Evolutionary conservation across 2,329 filamentous ascomycete genomes (phyloP), one percentile per base, ranked within the genome.

Genomic region (Exophiala dermatitidis): DNA sequence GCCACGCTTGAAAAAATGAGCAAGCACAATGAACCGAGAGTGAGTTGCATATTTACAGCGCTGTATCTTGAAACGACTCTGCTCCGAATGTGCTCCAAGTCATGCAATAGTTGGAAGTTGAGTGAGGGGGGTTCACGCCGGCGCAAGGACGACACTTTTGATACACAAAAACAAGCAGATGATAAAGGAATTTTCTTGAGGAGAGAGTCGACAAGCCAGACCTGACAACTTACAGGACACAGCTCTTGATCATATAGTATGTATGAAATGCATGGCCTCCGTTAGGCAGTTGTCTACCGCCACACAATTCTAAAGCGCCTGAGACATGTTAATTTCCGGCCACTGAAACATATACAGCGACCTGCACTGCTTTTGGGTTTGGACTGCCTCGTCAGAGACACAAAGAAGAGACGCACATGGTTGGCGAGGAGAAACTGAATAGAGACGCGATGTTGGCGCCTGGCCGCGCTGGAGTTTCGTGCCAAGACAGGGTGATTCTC

Each of bases 321-420:
- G 45, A 57, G 52, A 57, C 51, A 57, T 42, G 55, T 57, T 40
- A 48, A 48, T 46, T 46, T 54, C 36, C 38, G 37, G 40, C 38
- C 46, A 30, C 41, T 52, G 51, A 51, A 54, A 54, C 55, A 47
- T 42, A 47, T 19, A 42, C 26, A 40, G 19, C 28, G 34, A 8
- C 3, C 26, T 37, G n/a, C 10, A 33, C n/a, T n/a, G 37, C 12
- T 9, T 12, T 2, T 32, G 10, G 29, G 30, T 37, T 9, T 30
- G 28, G 9, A 41, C 33, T 34, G 34, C 3, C 32, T 52, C 46
- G 55, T 57, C 42, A 32, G 45, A 46, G 32, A 40, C 48, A 40
- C 26, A 44, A 28, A 32, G 33, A 9, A 30, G 44, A 38, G 28
- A 32, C n/a, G 4, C 31, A 7, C 33, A 54, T 57, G 55, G 52